Evolutionary conservation across 1,284 basidiomycete species (phyloP), one percentile per base, ranked within the genome.

Genomic region (Kwoniella shivajii): DNA sequence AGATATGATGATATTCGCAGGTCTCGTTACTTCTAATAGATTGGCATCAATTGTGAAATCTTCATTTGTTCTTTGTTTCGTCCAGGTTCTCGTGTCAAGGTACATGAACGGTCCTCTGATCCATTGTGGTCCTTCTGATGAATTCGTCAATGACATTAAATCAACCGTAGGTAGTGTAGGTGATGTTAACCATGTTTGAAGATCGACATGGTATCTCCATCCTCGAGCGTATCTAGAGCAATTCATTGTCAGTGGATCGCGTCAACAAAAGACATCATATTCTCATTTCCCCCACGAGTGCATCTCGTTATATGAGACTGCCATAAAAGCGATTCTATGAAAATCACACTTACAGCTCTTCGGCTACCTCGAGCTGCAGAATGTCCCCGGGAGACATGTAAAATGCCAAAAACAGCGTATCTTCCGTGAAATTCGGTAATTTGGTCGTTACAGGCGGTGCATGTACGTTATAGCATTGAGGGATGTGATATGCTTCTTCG

Each of bases 331-430:
- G n/a, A n/a, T n/a, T n/a, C n/a, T n/a, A n/a, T n/a, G n/a, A n/a
- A n/a, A n/a, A n/a, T n/a, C n/a, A 36, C 6, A 85, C 89, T 75
- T 78, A 94, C 88, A 99, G 82, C 82, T 98, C 95, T 41, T 93
- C 92, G 13, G 95, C 95, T 46, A 94, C 85, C 79, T 98, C 93
- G 41, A 78, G 67, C 77, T 99, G 95, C 62, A 97, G 81, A 30
- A 89, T 86, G 79, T 99, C 95, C 69, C 92, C 82, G 54, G 95
- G 92, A 76, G 87, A 88, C 58, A 91, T 88, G 80, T 99, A 99
- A 82, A 99, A 99, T 85, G 97, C 95, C 84, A 92, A 97, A 80
- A 99, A 98, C 36, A 99, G 80, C 27, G 95, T 98, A 80, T 99
- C 95, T 78, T 99, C 95, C 72, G 88, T 89, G 77, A 99, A 97